Evolutionary conservation across 1,284 basidiomycete species (phyloP).

Genomic region (Trametes sp.): DNA sequence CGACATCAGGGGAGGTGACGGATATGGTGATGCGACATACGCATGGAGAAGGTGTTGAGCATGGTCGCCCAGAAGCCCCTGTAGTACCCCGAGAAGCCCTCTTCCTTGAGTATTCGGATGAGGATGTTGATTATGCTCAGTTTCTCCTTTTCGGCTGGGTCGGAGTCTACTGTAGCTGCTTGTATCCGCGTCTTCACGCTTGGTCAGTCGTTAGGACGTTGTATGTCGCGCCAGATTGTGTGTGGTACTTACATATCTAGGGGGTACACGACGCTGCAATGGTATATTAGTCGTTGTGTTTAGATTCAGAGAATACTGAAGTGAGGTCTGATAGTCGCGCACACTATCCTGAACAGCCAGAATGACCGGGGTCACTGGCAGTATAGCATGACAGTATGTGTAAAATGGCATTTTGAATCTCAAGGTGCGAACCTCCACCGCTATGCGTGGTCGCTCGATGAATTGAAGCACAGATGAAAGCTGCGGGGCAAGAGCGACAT

Average conservation of each 20-base stretch:
- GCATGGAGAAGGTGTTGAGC: conserved; percentile 97
- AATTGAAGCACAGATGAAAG: too few relatives aligned
- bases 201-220: conserved; percentile 16
- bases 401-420: too few relatives aligned
- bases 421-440: too few relatives aligned
- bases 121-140: conserved; percentile 74
- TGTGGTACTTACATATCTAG: conserved; percentile 82
- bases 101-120: conserved; percentile 75
- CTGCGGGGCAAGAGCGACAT: not conserved
- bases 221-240: not conserved
- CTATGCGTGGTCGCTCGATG: too few relatives aligned
- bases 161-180: conserved; percentile 55
- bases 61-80: conserved; percentile 97
- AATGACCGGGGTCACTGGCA: too few relatives aligned
- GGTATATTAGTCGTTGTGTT: not conserved
- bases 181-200: conserved; percentile 98
- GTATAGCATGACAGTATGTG: too few relatives aligned
- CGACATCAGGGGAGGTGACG: too few relatives aligned
- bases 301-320: too few relatives aligned
- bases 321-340: too few relatives aligned
- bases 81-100: conserved; percentile 87
- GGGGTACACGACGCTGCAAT: conserved; percentile 87
- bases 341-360: too few relatives aligned
- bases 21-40: too few relatives aligned
- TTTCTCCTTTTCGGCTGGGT: conserved; percentile 58